Percentiles rank a stretch among this genome's conserved stretches.
These are phyloP conservation scores for Phycomyces blakesleeanus DNA, from an alignment of 192 early-diverging fungal species.

Conservation along the genomic window DNA sequence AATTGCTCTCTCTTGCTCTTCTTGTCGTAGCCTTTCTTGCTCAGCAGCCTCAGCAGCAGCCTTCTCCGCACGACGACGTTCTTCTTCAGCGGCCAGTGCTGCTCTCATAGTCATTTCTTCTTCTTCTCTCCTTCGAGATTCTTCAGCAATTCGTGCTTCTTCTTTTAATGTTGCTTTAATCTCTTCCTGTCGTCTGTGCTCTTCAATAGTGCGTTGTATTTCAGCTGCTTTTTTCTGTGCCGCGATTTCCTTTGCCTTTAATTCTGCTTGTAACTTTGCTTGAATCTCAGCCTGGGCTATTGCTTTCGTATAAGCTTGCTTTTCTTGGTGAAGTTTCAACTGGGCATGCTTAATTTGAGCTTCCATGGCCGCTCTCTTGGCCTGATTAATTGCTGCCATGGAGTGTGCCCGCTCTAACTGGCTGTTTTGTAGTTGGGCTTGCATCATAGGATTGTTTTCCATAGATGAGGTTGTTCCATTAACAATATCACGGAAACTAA, in stretches of 20 bases:
- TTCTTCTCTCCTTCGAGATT: conserved; percentile 1
- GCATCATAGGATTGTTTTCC: neutral
- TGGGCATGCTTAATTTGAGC: neutral
- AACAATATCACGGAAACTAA: conserved; percentile 14
- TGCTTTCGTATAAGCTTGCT: neutral
- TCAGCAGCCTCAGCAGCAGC: conserved; percentile 1
- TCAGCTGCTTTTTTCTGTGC: neutral
- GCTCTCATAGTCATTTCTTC: neutral
- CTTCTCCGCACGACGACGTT: conserved; percentile 1
- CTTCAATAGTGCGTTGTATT: neutral
- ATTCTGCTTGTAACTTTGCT: neutral
- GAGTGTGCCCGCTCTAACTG: neutral
- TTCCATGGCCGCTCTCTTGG: neutral
- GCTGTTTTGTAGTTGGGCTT: neutral
- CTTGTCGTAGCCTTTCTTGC: neutral
- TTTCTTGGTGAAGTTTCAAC: neutral
- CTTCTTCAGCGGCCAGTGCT: neutral
- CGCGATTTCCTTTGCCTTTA: neutral
- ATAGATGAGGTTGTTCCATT: conserved; percentile 1
- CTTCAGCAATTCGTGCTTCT: neutral
- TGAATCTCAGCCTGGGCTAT: neutral
- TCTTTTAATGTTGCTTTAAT: neutral
- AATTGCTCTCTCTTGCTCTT: neutral
- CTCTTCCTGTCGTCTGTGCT: neutral
- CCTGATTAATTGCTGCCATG: neutral